phyloP scores from a whole-genome alignment of 352 stramenopile species.

The Sclerospora graminicola region DNA sequence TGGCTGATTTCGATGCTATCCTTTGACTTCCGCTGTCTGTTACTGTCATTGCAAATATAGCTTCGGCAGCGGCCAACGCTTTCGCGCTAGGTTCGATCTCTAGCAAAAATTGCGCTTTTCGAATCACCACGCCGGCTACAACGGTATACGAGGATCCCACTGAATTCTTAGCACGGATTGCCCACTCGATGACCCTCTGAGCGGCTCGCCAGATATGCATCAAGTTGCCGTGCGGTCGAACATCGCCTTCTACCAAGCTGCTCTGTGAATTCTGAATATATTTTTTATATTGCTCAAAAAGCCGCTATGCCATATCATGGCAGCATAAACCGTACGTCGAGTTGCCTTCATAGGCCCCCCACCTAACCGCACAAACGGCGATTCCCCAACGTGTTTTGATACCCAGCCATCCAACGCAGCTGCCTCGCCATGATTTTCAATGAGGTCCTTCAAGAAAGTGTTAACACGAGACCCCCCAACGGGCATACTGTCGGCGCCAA shows the following conservation, averaged over 20 bases:
- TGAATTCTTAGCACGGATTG: constrained; percentile 81
- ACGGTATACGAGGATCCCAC: constrained; percentile 79
- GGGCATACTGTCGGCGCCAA: constrained; percentile 11
- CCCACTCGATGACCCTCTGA: constrained; percentile 84
- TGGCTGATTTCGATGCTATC: constrained; percentile 34
- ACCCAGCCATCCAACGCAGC: constrained; percentile 62
- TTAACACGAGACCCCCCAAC: constrained; percentile 12
- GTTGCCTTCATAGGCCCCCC: constrained; percentile 84
- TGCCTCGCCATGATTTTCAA: constrained; percentile 47
- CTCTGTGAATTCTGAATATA: constrained; percentile 37
- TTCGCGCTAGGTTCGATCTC: constrained; percentile 68
- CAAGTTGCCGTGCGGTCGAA: constrained; percentile 78
- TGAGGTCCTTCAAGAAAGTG: constrained; percentile 59
- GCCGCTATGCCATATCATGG: constrained; percentile 85
- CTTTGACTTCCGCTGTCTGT: constrained; percentile 26
- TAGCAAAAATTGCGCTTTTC: constrained; percentile 79
- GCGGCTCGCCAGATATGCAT: constrained; percentile 86
- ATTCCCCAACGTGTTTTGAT: constrained; percentile 76
- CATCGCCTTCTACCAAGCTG: constrained; percentile 58
- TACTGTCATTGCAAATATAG: constrained; percentile 45
- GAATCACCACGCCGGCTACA: constrained; percentile 68
- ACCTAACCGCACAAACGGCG: constrained; percentile 63
- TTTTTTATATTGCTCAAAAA: constrained; percentile 53
- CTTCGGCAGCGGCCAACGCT: constrained; percentile 52
- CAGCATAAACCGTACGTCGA: constrained; percentile 68